Evolutionary conservation across 1,284 basidiomycete species (phyloP), one percentile per base, ranked within the genome.

Genomic region (Ceratobasidium sp.): DNA sequence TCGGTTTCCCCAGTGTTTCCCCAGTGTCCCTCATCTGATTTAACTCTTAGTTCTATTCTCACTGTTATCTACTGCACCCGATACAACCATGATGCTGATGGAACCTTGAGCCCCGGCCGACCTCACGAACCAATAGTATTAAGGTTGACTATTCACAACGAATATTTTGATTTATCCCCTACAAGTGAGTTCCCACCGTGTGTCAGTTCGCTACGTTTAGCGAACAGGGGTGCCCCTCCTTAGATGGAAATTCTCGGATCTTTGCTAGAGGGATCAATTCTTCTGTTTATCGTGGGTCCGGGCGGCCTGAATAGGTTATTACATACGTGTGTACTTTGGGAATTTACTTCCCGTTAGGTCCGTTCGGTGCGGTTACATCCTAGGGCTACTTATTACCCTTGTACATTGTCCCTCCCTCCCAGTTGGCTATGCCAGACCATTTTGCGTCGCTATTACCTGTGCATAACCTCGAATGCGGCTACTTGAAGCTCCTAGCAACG

Each of bases 221-320:
- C 33, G 33, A 36, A 46, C 42, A 21, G 16, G 16, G 16, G 42
- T 4, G 16, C 5, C 4, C 42, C 39, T 46, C 42, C 62, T 27
- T 39, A 52, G 21, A 46, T 54, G 41, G 62, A 42, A 66, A 46
- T 66, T 50, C 52, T 47, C 62, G 62, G 62, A 66, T 54, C 62
- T 30, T 42, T 44, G 27, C 19, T 14, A 16, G 49, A 41, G 21
- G 23, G 42, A 33, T 23, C 36, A 25, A 9, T 29, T 36, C 60
- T 30, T 21, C 21, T 21, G 47, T 13, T 21, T 33, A 49, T 56
- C 62, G 52, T 66, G 62, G 52, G 62, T 27, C 39, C 29, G 19
- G 41, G 41, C 19, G 52, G 13, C 33, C 16, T 33, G 53, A 41
- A 30, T 36, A 44, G 62, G 23, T 56, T 13, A 16, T 27, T 27